Evolutionary conservation across 176 grass and related monocot species (phyloP).

Genomic region (Typha latifolia): DNA sequence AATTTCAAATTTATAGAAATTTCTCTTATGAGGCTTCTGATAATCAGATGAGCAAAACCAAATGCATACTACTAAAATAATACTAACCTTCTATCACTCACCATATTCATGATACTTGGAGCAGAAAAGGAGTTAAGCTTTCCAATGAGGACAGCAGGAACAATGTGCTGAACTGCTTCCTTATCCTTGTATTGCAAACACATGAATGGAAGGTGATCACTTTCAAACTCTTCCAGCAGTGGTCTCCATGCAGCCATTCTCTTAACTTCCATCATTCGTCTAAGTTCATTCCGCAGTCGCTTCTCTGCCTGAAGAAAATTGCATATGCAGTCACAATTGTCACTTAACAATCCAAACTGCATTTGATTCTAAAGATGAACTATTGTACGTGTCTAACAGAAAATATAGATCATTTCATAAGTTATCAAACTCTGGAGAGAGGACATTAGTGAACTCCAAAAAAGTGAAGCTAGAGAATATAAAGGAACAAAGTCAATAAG

Average conservation of each 20-base stretch:
- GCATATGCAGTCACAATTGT: constrained; percentile 1
- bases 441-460: too few relatives aligned
- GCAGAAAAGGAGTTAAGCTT: constrained; percentile 50
- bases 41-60: not conserved
- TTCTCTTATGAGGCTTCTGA: not conserved
- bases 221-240: constrained; percentile 70
- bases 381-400: not conserved
- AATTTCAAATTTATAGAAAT: too few relatives aligned
- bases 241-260: constrained; percentile 84
- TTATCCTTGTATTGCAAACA: constrained; percentile 96
- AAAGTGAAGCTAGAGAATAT: too few relatives aligned
- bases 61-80: not conserved
- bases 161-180: constrained; percentile 78
- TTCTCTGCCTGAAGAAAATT: constrained; percentile 63
- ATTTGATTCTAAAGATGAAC: not conserved
- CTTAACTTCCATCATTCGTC: constrained; percentile 77
- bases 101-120: constrained; percentile 52
- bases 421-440: too few relatives aligned
- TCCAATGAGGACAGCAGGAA: constrained; percentile 86
- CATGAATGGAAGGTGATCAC: constrained; percentile 79
- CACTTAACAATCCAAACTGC: constrained; percentile 13
- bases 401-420: not conserved
- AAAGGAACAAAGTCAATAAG: too few relatives aligned
- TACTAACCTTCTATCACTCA: constrained; percentile 20
- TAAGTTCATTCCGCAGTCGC: constrained; percentile 59